Evolutionary conservation across 495 filamentous ascomycete genomes (phyloP).

Genomic region (Thermothielavioides terrestris): DNA sequence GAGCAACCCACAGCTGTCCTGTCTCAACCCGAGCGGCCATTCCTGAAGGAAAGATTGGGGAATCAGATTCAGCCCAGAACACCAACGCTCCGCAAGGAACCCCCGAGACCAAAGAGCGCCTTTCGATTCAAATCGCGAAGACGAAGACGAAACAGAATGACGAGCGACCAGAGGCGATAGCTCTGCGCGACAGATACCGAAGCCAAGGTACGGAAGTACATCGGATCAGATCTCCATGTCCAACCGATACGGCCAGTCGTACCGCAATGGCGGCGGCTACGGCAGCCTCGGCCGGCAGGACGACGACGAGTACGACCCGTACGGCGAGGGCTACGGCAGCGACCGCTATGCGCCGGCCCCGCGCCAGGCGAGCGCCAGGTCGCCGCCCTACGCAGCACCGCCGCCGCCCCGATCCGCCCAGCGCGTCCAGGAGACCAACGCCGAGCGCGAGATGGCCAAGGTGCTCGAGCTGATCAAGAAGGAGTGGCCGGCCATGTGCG

Average conservation of each 20-base stretch:
- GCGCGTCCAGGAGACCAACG: conserved; percentile 31
- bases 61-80: no score
- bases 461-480: conserved; percentile 59
- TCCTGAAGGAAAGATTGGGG: no score
- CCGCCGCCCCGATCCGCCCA: conserved; percentile 24
- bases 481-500: conserved; percentile 87
- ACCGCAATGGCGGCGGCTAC: conserved; percentile 31
- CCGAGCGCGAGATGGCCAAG: conserved; percentile 40
- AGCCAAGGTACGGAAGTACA: not conserved
- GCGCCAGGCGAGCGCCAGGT: conserved; percentile 21
- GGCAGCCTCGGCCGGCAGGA: conserved; percentile 22
- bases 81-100: no score
- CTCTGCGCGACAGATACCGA: not conserved
- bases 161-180: conserved; percentile 15
- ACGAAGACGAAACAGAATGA: no score
- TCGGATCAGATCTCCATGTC: conserved; percentile 25
- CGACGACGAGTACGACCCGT: conserved; percentile 40
- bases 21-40: no score
- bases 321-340: conserved; percentile 37
- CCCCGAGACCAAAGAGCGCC: no score
- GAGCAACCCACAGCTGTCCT: no score
- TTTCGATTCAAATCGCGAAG: no score
- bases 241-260: conserved; percentile 34
- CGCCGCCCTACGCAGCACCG: conserved; percentile 11
- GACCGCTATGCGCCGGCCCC: conserved; percentile 29